Evolutionary conservation across 2,329 filamentous ascomycete genomes (phyloP), one percentile per base, ranked within the genome.

Genomic region (Mycogone perniciosa): DNA sequence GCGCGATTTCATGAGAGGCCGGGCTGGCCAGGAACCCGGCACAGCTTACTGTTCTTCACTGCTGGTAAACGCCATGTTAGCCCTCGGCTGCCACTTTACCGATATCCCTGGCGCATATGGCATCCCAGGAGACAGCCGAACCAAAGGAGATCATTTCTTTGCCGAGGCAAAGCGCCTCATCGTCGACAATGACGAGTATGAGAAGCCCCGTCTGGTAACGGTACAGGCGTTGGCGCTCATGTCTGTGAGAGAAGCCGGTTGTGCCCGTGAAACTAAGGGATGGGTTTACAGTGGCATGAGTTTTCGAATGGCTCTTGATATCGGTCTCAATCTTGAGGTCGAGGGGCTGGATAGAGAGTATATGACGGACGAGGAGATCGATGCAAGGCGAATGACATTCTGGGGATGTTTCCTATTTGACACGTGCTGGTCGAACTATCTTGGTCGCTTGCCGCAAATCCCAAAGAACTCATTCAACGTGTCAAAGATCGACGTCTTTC

Each of bases 241-340:
- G 91, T 96, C 91, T 6, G 92, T 97, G 1, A 80, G 93, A 54
- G 93, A 99, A 71, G 93, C 92, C 3, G 93, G 93, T 1, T 97
- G 92, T 66, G 92, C 89, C 0, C 80, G 92, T 39, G 93, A 97
- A 70, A 89, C 89, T 37, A 95, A 93, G 67, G 93, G 93, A 1
- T 99, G 93, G 93, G 90, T 96, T 4, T 97, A 97, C 67, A 96
- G 89, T 61, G 92, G 93, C 45, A 96, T 99, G 88, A 93, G 88
- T 62, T 97, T 99, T 66, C 85, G 93, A 41, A 97, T 99, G 92
- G 92, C 91, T 0, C 88, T 87, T 66, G 93, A 99, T 61, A 80
- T 99, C 56, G 93, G 93, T 0, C 75, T 99, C 48, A 95, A 96
- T 62, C 80, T 96, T 13, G 88, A 96, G 62, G 81, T 86, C 1